Conservation (phyloP, 495 filamentous ascomycete species). For the Cetradonia linearis region DNA sequence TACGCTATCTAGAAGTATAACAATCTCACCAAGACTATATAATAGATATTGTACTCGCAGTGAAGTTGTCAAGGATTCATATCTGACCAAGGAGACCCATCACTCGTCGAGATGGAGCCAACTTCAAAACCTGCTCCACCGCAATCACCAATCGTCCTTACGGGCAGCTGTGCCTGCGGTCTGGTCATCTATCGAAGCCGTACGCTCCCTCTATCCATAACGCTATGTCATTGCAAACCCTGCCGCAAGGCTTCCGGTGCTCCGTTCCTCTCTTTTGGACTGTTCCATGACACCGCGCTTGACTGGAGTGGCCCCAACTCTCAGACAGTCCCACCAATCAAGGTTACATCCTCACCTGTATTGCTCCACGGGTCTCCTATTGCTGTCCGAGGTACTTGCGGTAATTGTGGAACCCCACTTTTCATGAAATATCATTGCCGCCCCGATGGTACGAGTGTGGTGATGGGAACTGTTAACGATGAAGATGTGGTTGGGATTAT, state of each 20-base stretch:
- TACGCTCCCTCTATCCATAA: slow-evolving; percentile 18
- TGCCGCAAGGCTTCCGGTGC: slow-evolving; percentile 30
- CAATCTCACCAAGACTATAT: too few relatives aligned
- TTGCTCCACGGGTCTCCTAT: background rate
- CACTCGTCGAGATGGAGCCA: background rate
- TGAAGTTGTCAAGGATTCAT: too few relatives aligned
- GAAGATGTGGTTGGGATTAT: slow-evolving; percentile 10
- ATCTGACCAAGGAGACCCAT: too few relatives aligned
- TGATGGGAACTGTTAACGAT: slow-evolving; percentile 30
- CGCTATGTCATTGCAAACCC: slow-evolving; percentile 29
- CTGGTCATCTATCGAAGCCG: slow-evolving; percentile 25
- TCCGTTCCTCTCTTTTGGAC: slow-evolving; percentile 27
- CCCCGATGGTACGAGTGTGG: slow-evolving; percentile 18
- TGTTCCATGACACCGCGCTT: slow-evolving; percentile 22
- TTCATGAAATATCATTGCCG: slow-evolving; percentile 26
- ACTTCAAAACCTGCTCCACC: background rate
- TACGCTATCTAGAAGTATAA: too few relatives aligned
- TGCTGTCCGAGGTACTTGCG: slow-evolving; percentile 28
- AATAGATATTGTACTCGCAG: too few relatives aligned
- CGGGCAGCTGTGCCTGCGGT: slow-evolving; percentile 29
- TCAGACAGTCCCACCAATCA: background rate
- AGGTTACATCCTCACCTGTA: slow-evolving; percentile 1
- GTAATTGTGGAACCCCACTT: slow-evolving; percentile 27
- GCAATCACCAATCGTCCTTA: background rate
- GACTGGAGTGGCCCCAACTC: slow-evolving; percentile 18